Conservation (phyloP, 129 eudicot genomes). For the Sambucus nigra region DNA sequence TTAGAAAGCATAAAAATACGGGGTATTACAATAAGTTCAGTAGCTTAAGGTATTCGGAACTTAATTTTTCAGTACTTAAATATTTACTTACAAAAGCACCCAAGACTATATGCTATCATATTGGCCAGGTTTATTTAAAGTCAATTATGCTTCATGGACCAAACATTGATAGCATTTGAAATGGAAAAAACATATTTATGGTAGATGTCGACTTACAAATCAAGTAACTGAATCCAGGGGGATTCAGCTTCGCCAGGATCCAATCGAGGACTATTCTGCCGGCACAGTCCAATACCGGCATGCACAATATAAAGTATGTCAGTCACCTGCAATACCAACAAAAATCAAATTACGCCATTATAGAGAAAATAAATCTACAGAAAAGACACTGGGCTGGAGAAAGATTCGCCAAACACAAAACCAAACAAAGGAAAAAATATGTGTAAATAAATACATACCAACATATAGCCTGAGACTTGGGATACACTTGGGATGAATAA, state of each 20-base stretch:
- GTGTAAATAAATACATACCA: too few species aligned
- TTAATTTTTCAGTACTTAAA: not conserved
- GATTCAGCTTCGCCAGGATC: constrained; percentile 75
- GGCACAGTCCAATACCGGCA: constrained; percentile 82
- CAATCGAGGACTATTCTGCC: constrained; percentile 84
- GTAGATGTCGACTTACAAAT: constrained; percentile 48
- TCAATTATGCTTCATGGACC: not conserved
- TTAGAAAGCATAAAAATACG: too few species aligned
- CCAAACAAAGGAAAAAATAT: too few species aligned
- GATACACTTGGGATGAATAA: too few species aligned
- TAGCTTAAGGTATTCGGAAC: too few species aligned
- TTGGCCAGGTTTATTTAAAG: too few species aligned
- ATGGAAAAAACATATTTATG: not conserved
- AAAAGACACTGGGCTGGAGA: too few species aligned
- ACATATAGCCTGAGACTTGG: too few species aligned
- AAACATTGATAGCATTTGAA: constrained; percentile 8
- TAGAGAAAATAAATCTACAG: constrained; percentile 6
- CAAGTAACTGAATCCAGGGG: constrained; percentile 96
- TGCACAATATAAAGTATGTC: constrained; percentile 60
- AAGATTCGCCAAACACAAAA: too few species aligned
- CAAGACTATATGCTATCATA: too few species aligned
- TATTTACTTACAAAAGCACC: too few species aligned
- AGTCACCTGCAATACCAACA: constrained; percentile 45
- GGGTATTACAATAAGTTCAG: too few species aligned
- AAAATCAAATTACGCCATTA: not conserved